Conservation (phyloP, 2,329 filamentous ascomycete genomes). For the Ceratocystis alfenasii region DNA sequence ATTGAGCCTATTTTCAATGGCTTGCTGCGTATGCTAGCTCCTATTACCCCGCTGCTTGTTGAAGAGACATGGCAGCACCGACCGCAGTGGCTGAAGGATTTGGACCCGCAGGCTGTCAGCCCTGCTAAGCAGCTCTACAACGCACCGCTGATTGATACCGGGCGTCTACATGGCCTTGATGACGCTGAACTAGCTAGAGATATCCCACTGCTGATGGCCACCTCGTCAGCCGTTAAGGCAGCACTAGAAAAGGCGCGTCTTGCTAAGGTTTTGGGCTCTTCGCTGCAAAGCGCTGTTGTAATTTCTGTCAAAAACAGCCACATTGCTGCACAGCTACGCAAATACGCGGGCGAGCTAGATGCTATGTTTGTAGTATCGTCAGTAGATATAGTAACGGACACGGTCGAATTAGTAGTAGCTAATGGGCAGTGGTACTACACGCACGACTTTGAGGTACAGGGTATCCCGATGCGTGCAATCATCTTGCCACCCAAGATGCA, state of each 20-base stretch:
- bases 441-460: conserved; percentile 35
- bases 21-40: conserved; percentile 65
- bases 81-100: conserved; percentile 46
- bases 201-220: conserved; percentile 39
- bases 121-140: conserved; percentile 40
- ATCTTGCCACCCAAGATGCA: conserved; percentile 39
- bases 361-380: conserved; percentile 58
- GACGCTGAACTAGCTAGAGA: conserved; percentile 24
- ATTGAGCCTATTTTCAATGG: conserved; percentile 57
- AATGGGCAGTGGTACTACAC: conserved; percentile 33
- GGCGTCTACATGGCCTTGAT: conserved; percentile 31
- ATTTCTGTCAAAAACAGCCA: conserved; percentile 45
- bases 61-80: conserved; percentile 79
- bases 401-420: conserved; percentile 24
- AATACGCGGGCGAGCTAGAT: conserved; percentile 41
- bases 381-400: conserved; percentile 38
- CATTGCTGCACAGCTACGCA: conserved; percentile 31
- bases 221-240: conserved; percentile 57
- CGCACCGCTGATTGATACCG: conserved; percentile 33
- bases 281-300: conserved; percentile 53
- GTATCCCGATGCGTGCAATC: conserved; percentile 31
- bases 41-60: conserved; percentile 70
- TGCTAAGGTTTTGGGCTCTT: conserved; percentile 64
- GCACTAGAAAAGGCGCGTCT: conserved; percentile 61
- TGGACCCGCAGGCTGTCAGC: conserved; percentile 19